phyloP scores from a whole-genome alignment of 2,329 filamentous ascomycete species.

The Tolypocladium nubicola region DNA sequence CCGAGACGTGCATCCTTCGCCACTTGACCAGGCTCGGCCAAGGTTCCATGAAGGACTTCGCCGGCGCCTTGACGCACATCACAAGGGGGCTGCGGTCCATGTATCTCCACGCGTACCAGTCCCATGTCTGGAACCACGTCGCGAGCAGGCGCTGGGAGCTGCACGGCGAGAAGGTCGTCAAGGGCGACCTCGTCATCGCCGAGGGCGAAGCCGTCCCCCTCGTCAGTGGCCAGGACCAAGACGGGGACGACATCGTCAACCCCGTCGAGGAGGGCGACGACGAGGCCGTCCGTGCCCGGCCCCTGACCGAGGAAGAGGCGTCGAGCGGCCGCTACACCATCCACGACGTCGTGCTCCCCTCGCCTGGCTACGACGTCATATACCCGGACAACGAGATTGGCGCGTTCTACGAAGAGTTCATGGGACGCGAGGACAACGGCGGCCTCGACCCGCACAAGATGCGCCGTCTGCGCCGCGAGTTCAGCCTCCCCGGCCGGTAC shows the following conservation, averaged over 20 bases:
- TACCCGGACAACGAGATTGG: slow-evolving; percentile 80
- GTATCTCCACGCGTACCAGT: slow-evolving; percentile 97
- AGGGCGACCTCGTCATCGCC: slow-evolving; percentile 72
- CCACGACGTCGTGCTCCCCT: slow-evolving; percentile 81
- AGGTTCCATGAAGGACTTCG: slow-evolving; percentile 53
- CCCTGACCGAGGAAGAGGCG: slow-evolving; percentile 68
- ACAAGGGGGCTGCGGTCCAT: slow-evolving; percentile 76
- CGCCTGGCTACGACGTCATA: slow-evolving; percentile 81
- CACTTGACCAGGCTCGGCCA: slow-evolving; percentile 50
- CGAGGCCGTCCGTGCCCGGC: slow-evolving; percentile 48
- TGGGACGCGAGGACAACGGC: slow-evolving; percentile 70
- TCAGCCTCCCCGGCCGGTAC: slow-evolving; percentile 82
- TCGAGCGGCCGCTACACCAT: slow-evolving; percentile 67
- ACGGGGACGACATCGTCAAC: slow-evolving; percentile 36
- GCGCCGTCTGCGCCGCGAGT: slow-evolving; percentile 76
- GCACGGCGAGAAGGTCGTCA: slow-evolving; percentile 63
- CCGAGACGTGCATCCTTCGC: slow-evolving; percentile 68
- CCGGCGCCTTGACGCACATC: slow-evolving; percentile 72
- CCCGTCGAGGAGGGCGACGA: slow-evolving; percentile 31
- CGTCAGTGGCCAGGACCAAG: slow-evolving; percentile 50
- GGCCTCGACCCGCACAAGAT: slow-evolving; percentile 74
- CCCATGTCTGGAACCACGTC: slow-evolving; percentile 83
- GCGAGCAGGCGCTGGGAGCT: slow-evolving; percentile 71
- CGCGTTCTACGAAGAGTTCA: slow-evolving; percentile 77
- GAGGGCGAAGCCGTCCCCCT: slow-evolving; percentile 20